Base-by-base conservation (phyloP, 495 filamentous ascomycete species). In the Annulohypoxylon nitens region DNA sequence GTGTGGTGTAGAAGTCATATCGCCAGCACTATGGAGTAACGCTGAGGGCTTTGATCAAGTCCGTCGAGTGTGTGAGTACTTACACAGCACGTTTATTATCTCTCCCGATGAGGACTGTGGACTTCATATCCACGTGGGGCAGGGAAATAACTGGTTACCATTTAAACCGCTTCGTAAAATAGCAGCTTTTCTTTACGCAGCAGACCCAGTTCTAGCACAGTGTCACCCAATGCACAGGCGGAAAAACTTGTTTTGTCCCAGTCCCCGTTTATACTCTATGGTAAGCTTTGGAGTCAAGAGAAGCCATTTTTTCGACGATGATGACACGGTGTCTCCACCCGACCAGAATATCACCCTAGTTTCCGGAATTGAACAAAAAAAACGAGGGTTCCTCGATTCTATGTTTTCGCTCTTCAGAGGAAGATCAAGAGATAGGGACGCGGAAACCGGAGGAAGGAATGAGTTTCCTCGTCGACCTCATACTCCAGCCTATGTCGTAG, bases 61-160 rank as follows among this genome's bases (percentile, higher is more conserved):
- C 3, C 69, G 69, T 1, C 53, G 25, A 12, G 69, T 77, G 10
- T 60, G 70, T 8, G 36, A 75, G 2, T 63, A 66, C 5, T 18
- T 77, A 7, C 43, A 51, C 12, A 55, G 37, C 8, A 59, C 60
- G 2, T 66, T 64, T 18, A 73, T 37, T 66, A 68, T 43, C 2
- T 23, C 33, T 14, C 65, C 58, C 2, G 5, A 61, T 0, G 10
- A 6, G 3, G 0, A 51, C 1, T 37, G 69, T 1, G 75, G 73
- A 0, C 41, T 77, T n/a, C 75, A 77, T 30, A 61, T 70, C 4
- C 75, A 77, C 43, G 70, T 75, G 0, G 75, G 75, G 1, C 26
- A 64, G 2, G 75, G 75, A 0, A 48, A 43, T 2, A n/a, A 65
- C 0, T 73, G 64, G 36, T 61, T 70, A 1, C 39, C 69, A 1